Evolutionary conservation across 1,284 basidiomycete species (phyloP), one percentile per base, ranked within the genome.

Genomic region (Pseudozyma tsukubaensis): DNA sequence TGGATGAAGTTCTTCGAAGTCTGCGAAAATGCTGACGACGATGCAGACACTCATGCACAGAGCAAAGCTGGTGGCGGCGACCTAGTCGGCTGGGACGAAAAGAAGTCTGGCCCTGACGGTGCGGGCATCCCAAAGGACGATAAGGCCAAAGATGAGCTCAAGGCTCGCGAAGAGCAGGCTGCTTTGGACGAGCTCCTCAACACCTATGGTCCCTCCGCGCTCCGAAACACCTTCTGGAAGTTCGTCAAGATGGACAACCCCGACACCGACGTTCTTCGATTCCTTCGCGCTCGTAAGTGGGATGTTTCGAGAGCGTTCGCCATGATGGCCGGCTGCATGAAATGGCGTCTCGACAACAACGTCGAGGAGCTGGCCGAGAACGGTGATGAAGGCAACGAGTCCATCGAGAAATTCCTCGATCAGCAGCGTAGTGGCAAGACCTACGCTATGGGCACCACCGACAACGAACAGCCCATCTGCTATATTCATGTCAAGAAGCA

Each of bases 241-340:
- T 82, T 82, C 51, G 70, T 67, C 44, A 63, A 74, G 67, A 75
- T 77, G 74, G 84, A 85, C 61, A 60, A 81, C 56, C 81, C 81
- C 14, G 84, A 85, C 59, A 73, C 72, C 43, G 75, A 81, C 21
- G 42, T 81, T 47, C 76, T 85, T 34, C 81, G 84, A 43, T 85
- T 84, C 72, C 69, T 85, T 49, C 80, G 84, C 58, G 84, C 84
- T 35, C 78, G 84, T 54, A 82, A 82, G 67, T 85, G 79, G 78
- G 82, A 85, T 59, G 65, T 84, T 6, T 78, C 82, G 70, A 67
- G 80, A n/a, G 82, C 84, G 4, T 74, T 85, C 29, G 80, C 75
- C 59, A 85, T 85, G 84, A 54, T 78, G 36, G 73, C 81, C 29
- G 82, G 80, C 42, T 81, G 80, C 40, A 62, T 83, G 50, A 82